Base-by-base conservation (phyloP, 2,329 filamentous ascomycete species). In the Pseudogymnoascus sp. region DNA sequence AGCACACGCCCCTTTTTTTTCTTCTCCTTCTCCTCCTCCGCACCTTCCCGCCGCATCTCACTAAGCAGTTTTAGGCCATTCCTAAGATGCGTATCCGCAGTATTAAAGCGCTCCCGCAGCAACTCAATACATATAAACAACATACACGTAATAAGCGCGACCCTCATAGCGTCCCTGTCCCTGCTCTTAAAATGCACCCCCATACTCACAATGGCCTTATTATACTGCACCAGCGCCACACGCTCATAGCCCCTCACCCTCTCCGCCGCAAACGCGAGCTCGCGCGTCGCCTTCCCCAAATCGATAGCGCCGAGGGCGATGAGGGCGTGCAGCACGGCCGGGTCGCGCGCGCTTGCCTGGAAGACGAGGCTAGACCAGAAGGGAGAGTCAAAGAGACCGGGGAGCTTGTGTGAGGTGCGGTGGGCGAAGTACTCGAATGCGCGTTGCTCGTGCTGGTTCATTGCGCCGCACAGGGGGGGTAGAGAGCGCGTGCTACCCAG, bases 101-200 rank as follows among this genome's bases (percentile, higher is more conserved):
- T 68, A 5, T 67, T 64, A 37, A 74, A 76, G 15, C 73, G 72
- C 1, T 76, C 77, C 36, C 80, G 78, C 63, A 83, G 73, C 66
- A 80, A 80, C 69, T 83, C 81, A 60, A 83, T 76, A 65, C 79
- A 82, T 29, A 79, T 77, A 65, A 82, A 81, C 15, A 82, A 70
- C 0, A 81, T 67, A 64, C 79, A 81, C 4, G 78, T 76, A 2
- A 81, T 70, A 9, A 82, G 67, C 3, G 74, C 71, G 2, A 70
- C 70, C 39, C 71, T 25, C 67, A 69, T 68, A 13, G 71, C 69
- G 18, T 64, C 73, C 3, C 70, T 66, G 60, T 70, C 62, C 40
- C 64, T 71, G 1, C 66, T 68, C 63, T 74, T 74, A 48, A 77
- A 74, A 37, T 76, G 68, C 5, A 67, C 64, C 2, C 72, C 65